Conservation (phyloP, 768 basidiomycete species). For the Mycena rosella region DNA sequence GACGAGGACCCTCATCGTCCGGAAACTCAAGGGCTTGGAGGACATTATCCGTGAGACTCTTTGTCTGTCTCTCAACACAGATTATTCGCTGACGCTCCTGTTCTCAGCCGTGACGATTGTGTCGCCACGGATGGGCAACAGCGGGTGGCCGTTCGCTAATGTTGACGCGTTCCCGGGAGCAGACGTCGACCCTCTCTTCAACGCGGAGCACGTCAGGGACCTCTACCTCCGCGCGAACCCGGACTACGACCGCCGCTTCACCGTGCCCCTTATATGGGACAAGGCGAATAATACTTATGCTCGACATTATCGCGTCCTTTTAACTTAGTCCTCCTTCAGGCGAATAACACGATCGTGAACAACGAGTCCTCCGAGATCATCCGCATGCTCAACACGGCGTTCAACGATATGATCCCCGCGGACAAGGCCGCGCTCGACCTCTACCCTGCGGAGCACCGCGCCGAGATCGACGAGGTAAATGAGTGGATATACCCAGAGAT, state of each 20-base stretch:
- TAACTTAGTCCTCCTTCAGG: not conserved
- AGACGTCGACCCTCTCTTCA: constrained; percentile 80
- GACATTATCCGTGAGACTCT: constrained; percentile 78
- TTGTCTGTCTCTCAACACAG: not conserved
- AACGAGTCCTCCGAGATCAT: constrained; percentile 98
- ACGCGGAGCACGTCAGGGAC: constrained; percentile 81
- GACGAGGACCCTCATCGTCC: constrained; percentile 87
- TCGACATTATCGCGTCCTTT: not conserved
- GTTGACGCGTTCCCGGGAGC: constrained; percentile 78
- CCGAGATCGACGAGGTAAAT: constrained; percentile 88
- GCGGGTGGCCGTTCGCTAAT: constrained; percentile 91
- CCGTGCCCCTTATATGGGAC: constrained; percentile 94
- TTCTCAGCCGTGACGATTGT: constrained; percentile 79
- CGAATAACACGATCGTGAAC: constrained; percentile 84
- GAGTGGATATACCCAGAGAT: constrained; percentile 89
- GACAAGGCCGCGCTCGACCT: constrained; percentile 60
- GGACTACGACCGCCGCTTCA: constrained; percentile 82
- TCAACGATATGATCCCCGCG: constrained; percentile 77
- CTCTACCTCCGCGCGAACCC: constrained; percentile 85
- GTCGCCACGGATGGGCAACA: constrained; percentile 85
- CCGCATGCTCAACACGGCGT: constrained; percentile 89
- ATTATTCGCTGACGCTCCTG: not conserved
- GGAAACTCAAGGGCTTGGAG: constrained; percentile 94
- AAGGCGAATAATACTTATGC: constrained; percentile 63
- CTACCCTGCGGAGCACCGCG: constrained; percentile 53